phyloP scores from a whole-genome alignment of 2,329 filamentous ascomycete species.

The Cryphonectria radicalis region DNA sequence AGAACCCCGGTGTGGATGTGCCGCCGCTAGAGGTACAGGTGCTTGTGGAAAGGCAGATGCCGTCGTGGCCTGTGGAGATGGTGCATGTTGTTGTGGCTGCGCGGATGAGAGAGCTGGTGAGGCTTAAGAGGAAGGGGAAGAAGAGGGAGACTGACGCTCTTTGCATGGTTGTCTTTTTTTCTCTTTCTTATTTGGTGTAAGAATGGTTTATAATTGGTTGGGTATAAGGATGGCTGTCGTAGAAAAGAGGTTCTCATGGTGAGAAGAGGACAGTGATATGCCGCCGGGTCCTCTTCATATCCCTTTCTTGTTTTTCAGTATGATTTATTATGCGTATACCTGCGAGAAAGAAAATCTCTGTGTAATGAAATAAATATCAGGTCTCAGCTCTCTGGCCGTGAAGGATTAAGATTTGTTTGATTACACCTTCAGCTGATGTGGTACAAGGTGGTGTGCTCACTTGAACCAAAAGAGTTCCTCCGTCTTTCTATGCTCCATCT shows the following conservation, averaged over 20 bases:
- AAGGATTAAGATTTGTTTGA: background rate
- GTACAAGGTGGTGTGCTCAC: background rate
- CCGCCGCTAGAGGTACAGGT: background rate
- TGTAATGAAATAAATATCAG: background rate
- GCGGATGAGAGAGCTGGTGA: background rate
- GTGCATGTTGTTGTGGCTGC: background rate
- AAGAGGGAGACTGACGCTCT: too few species aligned
- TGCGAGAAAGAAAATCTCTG: background rate
- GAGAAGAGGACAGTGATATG: background rate
- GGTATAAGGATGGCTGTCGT: background rate
- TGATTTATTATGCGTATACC: background rate
- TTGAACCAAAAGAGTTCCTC: background rate
- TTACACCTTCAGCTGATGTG: background rate
- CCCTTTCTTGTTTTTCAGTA: background rate
- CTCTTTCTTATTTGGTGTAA: too few species aligned
- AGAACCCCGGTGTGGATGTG: background rate
- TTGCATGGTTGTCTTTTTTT: background rate
- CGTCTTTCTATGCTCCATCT: background rate
- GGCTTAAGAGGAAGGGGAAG: background rate
- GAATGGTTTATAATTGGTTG: too few species aligned
- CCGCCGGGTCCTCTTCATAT: slow-evolving; percentile 1
- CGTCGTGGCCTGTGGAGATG: background rate
- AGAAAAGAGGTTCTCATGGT: background rate
- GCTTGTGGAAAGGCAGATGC: background rate
- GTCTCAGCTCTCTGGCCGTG: background rate